Base-by-base conservation (phyloP, 1,284 basidiomycete genomes). In the Cerrena zonata region DNA sequence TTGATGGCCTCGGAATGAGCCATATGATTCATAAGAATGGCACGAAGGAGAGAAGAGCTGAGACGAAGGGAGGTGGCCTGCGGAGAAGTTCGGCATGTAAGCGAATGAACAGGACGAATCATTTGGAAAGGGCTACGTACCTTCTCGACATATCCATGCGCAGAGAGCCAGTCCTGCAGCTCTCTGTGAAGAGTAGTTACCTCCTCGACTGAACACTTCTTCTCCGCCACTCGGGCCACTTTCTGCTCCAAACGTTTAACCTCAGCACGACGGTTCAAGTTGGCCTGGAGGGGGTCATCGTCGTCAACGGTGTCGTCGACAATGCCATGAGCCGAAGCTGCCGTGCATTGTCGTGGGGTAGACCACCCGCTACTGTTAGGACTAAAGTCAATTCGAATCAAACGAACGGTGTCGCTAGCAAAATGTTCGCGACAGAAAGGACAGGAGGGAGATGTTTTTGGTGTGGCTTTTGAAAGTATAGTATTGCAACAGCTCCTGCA, bases 121-220 rank as follows among this genome's bases (percentile, higher is more conserved):
- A 42, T 19, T 42, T 13, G n/a, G 13, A 42, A 19, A 42, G 19
- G 37, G 42, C 47, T 37, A 60, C 67, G 58, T 62, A 86, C 86
- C 69, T 82, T 78, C 53, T 82, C 80, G 57, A 80, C 77, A 50
- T 65, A 60, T 65, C 79, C 79, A 56, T 84, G 79, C 51, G 75
- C 71, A 47, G 71, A 71, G 50, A 89, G 66, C 84, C 84, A 89
- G 52, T 79, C 78, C 64, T 86, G 76, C 53, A 89, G 74, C 69
- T 89, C 86, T 61, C 79, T 77, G 67, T 86, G 84, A 56, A 89
- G 76, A 51, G 75, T 71, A 47, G 80, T 77, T 43, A 89, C 84
- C 70, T 89, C 86, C 66, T 89, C 86, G 52, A 89, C 86, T 24
- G 85, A 87, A 69, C 84, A 88, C 74, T 86, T 88, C 78, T 86